These are phyloP conservation scores for Malus hybrid DNA, from an alignment of 331 rosid species.

Conservation along the genomic window DNA sequence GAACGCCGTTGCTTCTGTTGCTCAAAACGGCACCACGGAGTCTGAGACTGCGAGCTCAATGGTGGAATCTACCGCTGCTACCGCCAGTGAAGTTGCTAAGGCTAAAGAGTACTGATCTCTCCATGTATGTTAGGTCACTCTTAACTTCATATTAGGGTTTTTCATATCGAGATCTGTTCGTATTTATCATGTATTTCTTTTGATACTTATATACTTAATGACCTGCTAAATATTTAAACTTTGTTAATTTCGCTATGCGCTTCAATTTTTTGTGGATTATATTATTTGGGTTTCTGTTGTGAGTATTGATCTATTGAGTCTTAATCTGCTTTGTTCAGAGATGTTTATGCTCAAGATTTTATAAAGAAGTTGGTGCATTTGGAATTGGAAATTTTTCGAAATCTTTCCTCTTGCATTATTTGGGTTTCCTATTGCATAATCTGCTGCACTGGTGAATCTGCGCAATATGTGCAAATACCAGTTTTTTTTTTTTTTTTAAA, in stretches of 20 bases:
- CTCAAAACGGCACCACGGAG: conserved; percentile 25
- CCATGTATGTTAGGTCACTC: not conserved
- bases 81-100: not conserved
- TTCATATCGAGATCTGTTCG: conserved; percentile 27
- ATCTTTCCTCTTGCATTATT: no score
- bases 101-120: conserved; percentile 17
- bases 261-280: not conserved
- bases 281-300: not conserved
- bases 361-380: no score
- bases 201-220: conserved; percentile 18
- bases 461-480: no score
- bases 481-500: no score
- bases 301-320: not conserved
- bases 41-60: conserved; percentile 1
- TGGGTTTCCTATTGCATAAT: no score
- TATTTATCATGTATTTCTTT: conserved; percentile 28
- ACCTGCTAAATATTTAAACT: conserved; percentile 5
- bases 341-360: no score
- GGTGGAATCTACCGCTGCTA: conserved; percentile 21
- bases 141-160: conserved; percentile 3
- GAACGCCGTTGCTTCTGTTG: not conserved
- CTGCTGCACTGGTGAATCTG: no score
- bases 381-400: no score
- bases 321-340: no score
- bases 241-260: conserved; percentile 1